A percentile compares a stretch with the other conserved stretches of the same genome.
These are phyloP conservation scores for Suillus subluteus DNA, from an alignment of 768 basidiomycete species.

Conservation along the genomic window DNA sequence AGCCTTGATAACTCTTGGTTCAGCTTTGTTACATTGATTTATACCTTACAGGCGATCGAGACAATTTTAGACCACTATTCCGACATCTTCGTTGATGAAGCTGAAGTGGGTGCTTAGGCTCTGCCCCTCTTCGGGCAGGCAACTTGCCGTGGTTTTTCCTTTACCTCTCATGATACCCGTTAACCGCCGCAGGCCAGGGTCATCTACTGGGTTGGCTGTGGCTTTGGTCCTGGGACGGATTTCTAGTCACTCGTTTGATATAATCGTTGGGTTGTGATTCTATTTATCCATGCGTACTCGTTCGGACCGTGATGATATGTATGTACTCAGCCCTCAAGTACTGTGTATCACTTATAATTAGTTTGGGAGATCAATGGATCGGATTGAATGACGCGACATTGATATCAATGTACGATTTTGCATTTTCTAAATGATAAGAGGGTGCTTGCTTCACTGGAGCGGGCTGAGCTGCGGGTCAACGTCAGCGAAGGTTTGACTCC, in stretches of 20 bases:
- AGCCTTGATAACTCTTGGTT: neutral
- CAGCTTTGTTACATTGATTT: slow-evolving; percentile 12
- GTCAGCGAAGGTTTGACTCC: neutral
- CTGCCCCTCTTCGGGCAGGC: slow-evolving; percentile 15
- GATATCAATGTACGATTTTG: neutral
- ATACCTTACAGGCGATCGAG: slow-evolving; percentile 74
- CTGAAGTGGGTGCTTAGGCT: slow-evolving; percentile 45
- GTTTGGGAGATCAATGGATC: neutral
- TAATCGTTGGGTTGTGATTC: slow-evolving; percentile 11
- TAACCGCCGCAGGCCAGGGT: slow-evolving; percentile 6
- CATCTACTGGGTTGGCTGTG: neutral
- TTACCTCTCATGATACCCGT: slow-evolving; percentile 32
- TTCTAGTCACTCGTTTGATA: slow-evolving; percentile 10
- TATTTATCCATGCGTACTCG: slow-evolving; percentile 25
- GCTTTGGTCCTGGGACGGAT: neutral
- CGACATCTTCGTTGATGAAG: slow-evolving; percentile 96
- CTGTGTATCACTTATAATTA: slow-evolving; percentile 13
- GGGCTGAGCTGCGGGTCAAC: neutral
- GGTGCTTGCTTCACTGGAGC: neutral
- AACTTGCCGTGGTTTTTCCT: slow-evolving; percentile 20
- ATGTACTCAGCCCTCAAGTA: slow-evolving; percentile 20
- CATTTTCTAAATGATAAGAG: neutral
- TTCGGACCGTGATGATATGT: slow-evolving; percentile 22
- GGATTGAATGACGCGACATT: neutral
- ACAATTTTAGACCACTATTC: slow-evolving; percentile 93